Percentiles rank a stretch among this genome's conserved stretches.
Evolutionary conservation across 257 asterid genomes (phyloP).

Genomic region (Primulina huaijiensis): DNA sequence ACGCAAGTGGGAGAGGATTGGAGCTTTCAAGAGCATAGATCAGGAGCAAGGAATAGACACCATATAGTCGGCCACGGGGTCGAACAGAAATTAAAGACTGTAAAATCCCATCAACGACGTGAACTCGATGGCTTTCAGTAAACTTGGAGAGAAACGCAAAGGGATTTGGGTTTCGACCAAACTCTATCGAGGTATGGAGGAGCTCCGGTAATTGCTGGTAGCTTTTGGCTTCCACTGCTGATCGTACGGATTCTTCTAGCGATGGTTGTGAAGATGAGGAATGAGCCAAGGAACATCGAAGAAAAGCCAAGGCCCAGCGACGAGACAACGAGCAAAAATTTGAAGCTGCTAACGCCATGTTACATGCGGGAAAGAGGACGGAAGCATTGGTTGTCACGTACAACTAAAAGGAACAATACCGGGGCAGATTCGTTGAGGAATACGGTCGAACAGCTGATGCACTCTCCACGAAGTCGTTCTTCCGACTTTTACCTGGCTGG

Average conservation of each 20-base stretch:
- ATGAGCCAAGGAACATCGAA: slow-evolving; percentile 29
- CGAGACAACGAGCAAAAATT: slow-evolving; percentile 13
- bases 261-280: slow-evolving; percentile 28
- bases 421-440: slow-evolving; percentile 17
- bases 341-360: slow-evolving; percentile 14
- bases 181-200: slow-evolving; percentile 31
- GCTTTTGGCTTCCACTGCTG: slow-evolving; percentile 53
- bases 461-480: neutral
- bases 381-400: too few relatives aligned
- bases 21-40: slow-evolving; percentile 49
- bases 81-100: slow-evolving; percentile 55
- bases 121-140: slow-evolving; percentile 33
- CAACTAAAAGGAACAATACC: neutral
- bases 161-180: slow-evolving; percentile 49
- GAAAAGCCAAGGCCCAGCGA: slow-evolving; percentile 17
- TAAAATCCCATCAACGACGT: slow-evolving; percentile 50
- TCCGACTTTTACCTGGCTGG: too few relatives aligned
- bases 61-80: slow-evolving; percentile 51
- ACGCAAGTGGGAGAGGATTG: slow-evolving; percentile 57
- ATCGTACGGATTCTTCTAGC: slow-evolving; percentile 46
- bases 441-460: slow-evolving; percentile 27
- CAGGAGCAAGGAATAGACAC: slow-evolving; percentile 64
- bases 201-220: slow-evolving; percentile 56
- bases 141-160: slow-evolving; percentile 54
- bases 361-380: neutral